Evolutionary conservation across 768 basidiomycete genomes (phyloP).

Genomic region (Rhizopogon vinicolor): DNA sequence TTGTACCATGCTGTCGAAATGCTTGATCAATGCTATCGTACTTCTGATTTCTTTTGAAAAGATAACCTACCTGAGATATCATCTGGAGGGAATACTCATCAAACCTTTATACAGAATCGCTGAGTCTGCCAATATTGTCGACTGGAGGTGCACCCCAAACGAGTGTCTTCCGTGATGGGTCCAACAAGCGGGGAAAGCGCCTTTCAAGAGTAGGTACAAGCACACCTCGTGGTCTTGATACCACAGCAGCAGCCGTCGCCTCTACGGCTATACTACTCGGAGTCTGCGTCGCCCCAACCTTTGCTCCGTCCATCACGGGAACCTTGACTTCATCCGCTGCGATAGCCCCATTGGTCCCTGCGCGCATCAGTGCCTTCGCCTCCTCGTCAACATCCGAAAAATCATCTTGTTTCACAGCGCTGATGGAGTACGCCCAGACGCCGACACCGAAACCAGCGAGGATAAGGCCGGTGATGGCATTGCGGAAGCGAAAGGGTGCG

Average conservation of each 20-base stretch:
- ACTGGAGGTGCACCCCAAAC: conserved; percentile 73
- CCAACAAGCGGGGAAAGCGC: conserved; percentile 47
- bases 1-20: background rate
- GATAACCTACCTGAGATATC: background rate
- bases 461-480: conserved; percentile 70
- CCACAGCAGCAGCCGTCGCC: background rate
- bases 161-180: conserved; percentile 58
- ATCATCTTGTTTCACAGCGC: conserved; percentile 90
- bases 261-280: background rate
- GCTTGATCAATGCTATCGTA: background rate
- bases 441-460: conserved; percentile 73
- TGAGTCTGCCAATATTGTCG: conserved; percentile 52
- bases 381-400: conserved; percentile 87
- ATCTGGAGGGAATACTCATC: background rate
- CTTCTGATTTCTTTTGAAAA: background rate
- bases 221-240: conserved; percentile 35
- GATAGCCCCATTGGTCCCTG: conserved; percentile 15
- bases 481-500: conserved; percentile 73
- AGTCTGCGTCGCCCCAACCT: conserved; percentile 8
- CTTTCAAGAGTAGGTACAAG: conserved; percentile 38
- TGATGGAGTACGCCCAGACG: conserved; percentile 91
- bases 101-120: conserved; percentile 15
- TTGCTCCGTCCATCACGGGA: conserved; percentile 16
- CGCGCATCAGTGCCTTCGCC: conserved; percentile 49
- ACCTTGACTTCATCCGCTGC: conserved; percentile 28